Evolutionary conservation across 2,329 filamentous ascomycete species (phyloP).

Genomic region (Stachybotrys echinatus): DNA sequence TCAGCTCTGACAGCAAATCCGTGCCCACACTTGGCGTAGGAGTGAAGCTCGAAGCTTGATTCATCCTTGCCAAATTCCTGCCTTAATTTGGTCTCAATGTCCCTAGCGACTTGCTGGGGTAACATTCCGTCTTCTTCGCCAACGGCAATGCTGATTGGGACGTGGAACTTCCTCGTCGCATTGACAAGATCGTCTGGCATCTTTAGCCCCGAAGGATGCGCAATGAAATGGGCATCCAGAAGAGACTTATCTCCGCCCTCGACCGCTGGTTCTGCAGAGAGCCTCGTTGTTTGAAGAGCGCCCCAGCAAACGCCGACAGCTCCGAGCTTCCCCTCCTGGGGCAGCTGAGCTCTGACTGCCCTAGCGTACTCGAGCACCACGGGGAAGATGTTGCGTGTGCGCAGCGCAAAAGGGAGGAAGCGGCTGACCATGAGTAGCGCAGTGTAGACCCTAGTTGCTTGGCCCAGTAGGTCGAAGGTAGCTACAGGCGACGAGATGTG

Average conservation of each 20-base stretch:
- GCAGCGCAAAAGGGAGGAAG: background rate
- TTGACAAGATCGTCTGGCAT: background rate
- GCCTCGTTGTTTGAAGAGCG: background rate
- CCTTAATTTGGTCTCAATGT: background rate
- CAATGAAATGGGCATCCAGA: background rate
- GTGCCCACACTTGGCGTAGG: background rate
- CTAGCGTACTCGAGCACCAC: background rate
- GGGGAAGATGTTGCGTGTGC: background rate
- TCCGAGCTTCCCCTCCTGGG: background rate
- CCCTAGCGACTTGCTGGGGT: background rate
- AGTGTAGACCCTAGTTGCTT: background rate
- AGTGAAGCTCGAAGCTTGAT: background rate
- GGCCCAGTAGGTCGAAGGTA: background rate
- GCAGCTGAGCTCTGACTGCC: background rate
- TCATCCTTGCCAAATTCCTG: background rate
- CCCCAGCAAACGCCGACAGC: background rate
- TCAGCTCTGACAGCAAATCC: background rate
- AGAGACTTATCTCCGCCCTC: background rate
- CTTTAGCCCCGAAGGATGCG: background rate
- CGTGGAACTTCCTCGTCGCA: background rate
- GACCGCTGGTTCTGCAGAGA: slow-evolving; percentile 1
- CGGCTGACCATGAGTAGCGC: background rate
- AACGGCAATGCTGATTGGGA: background rate
- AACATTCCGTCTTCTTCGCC: background rate
- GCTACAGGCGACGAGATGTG: background rate